Conservation (phyloP, 345 rosid genomes). For the Garcia nutans region DNA sequence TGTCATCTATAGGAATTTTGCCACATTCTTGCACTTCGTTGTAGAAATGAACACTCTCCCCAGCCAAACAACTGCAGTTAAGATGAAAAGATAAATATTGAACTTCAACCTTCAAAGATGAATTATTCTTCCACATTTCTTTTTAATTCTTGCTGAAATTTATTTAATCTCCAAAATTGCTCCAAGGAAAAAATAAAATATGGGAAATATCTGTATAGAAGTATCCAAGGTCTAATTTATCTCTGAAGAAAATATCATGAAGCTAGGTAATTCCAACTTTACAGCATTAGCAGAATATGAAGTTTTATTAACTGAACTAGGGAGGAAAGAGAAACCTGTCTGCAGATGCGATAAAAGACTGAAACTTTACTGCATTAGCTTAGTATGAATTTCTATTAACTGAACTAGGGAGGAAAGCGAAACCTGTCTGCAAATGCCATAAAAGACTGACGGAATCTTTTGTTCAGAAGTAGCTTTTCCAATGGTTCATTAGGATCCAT, state of each 20-base stretch:
- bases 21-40: slow-evolving; percentile 76
- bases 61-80: slow-evolving; percentile 73
- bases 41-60: slow-evolving; percentile 87
- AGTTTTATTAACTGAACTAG: not conserved
- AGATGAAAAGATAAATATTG: slow-evolving; percentile 9
- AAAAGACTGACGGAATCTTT: slow-evolving; percentile 75
- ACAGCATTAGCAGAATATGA: not conserved
- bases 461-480: slow-evolving; percentile 76
- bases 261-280: not conserved
- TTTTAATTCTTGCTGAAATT: not conserved
- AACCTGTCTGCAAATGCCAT: slow-evolving; percentile 94
- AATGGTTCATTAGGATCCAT: slow-evolving; percentile 69
- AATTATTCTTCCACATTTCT: not conserved
- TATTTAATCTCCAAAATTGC: not conserved
- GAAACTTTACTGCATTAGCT: not conserved
- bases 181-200: not conserved
- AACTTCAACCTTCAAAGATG: not conserved
- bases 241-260: not conserved
- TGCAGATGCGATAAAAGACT: slow-evolving; percentile 85
- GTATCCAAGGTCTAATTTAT: not conserved
- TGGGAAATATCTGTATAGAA: not conserved
- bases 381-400: not conserved
- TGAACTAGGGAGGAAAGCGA: slow-evolving; percentile 9
- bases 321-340: slow-evolving; percentile 57
- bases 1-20: slow-evolving; percentile 65